Evolutionary conservation across 176 grass and related monocot genomes (phyloP).

Genomic region (Otatea glauca): DNA sequence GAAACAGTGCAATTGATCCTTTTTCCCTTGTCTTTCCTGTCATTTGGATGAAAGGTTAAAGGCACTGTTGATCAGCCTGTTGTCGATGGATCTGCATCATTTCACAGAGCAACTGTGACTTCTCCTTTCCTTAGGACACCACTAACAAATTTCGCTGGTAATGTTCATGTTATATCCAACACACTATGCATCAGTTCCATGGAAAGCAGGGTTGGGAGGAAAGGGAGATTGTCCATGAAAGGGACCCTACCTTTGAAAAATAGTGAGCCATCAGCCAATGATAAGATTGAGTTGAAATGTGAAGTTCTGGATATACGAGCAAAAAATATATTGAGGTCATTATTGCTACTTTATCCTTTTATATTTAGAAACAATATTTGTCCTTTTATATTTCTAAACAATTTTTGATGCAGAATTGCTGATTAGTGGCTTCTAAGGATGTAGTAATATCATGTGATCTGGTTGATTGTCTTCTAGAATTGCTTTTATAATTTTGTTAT

Average conservation of each 20-base stretch:
- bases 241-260: slow-evolving; percentile 84
- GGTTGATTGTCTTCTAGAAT: slow-evolving; percentile 25
- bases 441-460: slow-evolving; percentile 18
- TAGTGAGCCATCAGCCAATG: slow-evolving; percentile 70
- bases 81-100: slow-evolving; percentile 92
- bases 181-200: slow-evolving; percentile 83
- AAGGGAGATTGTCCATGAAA: slow-evolving; percentile 91
- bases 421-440: slow-evolving; percentile 13
- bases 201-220: slow-evolving; percentile 95
- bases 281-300: slow-evolving; percentile 98
- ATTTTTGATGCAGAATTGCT: slow-evolving; percentile 22
- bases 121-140: slow-evolving; percentile 88
- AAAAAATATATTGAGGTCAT: slow-evolving; percentile 93
- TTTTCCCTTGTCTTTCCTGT: slow-evolving; percentile 34
- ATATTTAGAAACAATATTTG: neutral
- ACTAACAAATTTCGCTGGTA: slow-evolving; percentile 85
- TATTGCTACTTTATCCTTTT: slow-evolving; percentile 35
- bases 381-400: slow-evolving; percentile 18
- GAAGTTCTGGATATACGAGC: slow-evolving; percentile 93
- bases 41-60: slow-evolving; percentile 68
- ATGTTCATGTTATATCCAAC: slow-evolving; percentile 79
- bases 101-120: slow-evolving; percentile 83
- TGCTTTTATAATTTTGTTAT: neutral
- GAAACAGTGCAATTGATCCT: slow-evolving; percentile 28
- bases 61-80: slow-evolving; percentile 97